These are phyloP conservation scores for Penicillium nordicum DNA, from an alignment of 2,329 filamentous ascomycete species.

Conservation along the genomic window DNA sequence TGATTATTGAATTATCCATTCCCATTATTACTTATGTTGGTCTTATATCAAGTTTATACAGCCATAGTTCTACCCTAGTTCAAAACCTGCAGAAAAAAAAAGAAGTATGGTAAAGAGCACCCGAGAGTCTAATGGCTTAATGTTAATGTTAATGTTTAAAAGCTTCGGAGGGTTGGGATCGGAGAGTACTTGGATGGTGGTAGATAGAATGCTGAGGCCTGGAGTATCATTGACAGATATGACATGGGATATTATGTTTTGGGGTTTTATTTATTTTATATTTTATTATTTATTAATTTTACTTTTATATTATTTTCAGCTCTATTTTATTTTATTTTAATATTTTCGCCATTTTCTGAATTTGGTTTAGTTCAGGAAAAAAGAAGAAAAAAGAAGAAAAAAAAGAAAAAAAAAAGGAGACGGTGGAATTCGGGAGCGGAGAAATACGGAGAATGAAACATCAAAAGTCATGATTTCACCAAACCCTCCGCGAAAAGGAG, in stretches of 20 bases:
- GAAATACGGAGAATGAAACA: constrained; percentile 16
- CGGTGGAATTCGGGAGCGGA: constrained; percentile 15
- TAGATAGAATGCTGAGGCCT: neutral
- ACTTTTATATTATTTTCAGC: neutral
- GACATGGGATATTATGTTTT: constrained; percentile 11
- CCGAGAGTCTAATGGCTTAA: constrained; percentile 16
- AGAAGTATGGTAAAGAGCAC: constrained; percentile 2
- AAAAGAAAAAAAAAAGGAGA: neutral
- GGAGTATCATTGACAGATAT: constrained; percentile 11
- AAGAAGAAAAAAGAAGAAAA: neutral
- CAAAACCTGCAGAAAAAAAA: neutral
- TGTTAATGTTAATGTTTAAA: constrained; percentile 14
- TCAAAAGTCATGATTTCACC: constrained; percentile 11
- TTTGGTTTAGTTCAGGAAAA: neutral
- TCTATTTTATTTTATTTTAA: neutral
- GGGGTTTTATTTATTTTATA: neutral
- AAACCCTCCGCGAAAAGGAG: constrained; percentile 16
- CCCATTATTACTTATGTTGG: neutral
- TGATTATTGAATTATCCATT: neutral
- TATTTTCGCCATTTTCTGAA: neutral
- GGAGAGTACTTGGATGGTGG: constrained; percentile 4
- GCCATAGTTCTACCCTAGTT: neutral
- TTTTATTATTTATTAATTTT: neutral
- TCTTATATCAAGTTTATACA: neutral
- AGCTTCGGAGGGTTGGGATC: constrained; percentile 13